Conservation (phyloP, 306 rosid species). For the Biancaea sappan region DNA sequence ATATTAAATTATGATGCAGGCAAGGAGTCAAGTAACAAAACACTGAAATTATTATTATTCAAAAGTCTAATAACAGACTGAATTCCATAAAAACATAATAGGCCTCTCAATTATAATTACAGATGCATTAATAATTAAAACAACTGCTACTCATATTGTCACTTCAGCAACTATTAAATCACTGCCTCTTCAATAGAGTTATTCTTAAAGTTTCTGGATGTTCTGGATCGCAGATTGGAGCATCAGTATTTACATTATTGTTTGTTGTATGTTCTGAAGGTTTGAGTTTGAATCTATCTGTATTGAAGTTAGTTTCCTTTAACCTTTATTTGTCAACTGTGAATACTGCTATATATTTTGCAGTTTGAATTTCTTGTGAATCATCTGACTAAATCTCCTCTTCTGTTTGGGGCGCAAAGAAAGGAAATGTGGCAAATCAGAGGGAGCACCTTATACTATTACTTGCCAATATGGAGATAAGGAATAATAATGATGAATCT, state of each 20-base stretch:
- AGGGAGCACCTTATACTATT: conserved; percentile 94
- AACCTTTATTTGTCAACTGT: neutral
- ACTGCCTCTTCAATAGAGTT: neutral
- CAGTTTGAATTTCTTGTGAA: conserved; percentile 6
- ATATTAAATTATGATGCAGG: neutral
- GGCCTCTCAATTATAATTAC: neutral
- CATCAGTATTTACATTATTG: neutral
- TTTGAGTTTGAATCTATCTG: conserved; percentile 15
- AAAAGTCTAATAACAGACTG: neutral
- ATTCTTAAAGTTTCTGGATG: neutral
- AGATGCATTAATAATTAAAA: neutral
- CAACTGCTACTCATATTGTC: neutral
- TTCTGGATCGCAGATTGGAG: neutral
- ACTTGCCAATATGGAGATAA: conserved; percentile 79
- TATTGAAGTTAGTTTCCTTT: conserved; percentile 7
- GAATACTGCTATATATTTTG: neutral
- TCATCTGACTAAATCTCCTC: conserved; percentile 36
- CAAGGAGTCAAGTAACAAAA: neutral
- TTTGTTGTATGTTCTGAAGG: conserved; percentile 6
- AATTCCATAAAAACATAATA: neutral
- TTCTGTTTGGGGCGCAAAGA: conserved; percentile 57
- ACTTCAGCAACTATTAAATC: neutral
- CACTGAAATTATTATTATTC: neutral
- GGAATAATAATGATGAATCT: conserved; percentile 49
- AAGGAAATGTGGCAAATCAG: conserved; percentile 98